Percentiles rank a stretch among this genome's conserved stretches.
Evolutionary conservation across 1,284 basidiomycete species (phyloP).

Genomic region (Apiotrichum veenhuisii): DNA sequence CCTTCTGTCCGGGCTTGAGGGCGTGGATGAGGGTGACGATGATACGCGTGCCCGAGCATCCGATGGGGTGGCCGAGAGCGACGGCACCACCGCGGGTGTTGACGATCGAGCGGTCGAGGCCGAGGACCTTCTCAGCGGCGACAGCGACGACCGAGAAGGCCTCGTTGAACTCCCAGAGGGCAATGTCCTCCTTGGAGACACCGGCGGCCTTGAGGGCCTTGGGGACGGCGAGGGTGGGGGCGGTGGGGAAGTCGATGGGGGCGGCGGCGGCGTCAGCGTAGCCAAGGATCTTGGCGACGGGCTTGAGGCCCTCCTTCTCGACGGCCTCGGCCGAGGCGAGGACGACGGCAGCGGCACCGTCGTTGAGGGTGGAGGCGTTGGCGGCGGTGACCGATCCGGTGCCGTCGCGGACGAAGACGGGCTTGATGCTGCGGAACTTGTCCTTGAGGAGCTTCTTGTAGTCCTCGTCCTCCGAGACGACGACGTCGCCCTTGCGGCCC

Average conservation of each 20-base stretch:
- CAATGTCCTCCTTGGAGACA: constrained; percentile 76
- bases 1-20: constrained; percentile 91
- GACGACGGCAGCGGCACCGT: constrained; percentile 94
- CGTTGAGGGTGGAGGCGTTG: constrained; percentile 92
- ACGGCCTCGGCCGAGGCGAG: constrained; percentile 89
- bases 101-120: constrained; percentile 79
- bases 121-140: constrained; percentile 83
- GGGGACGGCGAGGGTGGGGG: constrained; percentile 88
- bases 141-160: constrained; percentile 95
- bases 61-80: constrained; percentile 88
- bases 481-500: constrained; percentile 85
- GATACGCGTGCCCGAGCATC: constrained; percentile 92
- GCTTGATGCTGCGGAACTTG: constrained; percentile 78
- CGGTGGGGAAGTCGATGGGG: constrained; percentile 95
- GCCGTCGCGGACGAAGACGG: constrained; percentile 84
- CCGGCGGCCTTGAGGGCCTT: constrained; percentile 83
- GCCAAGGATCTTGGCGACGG: constrained; percentile 84
- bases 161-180: constrained; percentile 95
- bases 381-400: constrained; percentile 89
- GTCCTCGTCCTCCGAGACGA: constrained; percentile 93
- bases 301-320: constrained; percentile 79
- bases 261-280: constrained; percentile 96
- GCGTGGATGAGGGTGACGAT: constrained; percentile 90
- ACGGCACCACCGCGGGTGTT: constrained; percentile 93
- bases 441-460: constrained; percentile 94